Evolutionary conservation across 768 basidiomycete species (phyloP), one percentile per base, ranked within the genome.

Genomic region (Rhodotorula paludigena): DNA sequence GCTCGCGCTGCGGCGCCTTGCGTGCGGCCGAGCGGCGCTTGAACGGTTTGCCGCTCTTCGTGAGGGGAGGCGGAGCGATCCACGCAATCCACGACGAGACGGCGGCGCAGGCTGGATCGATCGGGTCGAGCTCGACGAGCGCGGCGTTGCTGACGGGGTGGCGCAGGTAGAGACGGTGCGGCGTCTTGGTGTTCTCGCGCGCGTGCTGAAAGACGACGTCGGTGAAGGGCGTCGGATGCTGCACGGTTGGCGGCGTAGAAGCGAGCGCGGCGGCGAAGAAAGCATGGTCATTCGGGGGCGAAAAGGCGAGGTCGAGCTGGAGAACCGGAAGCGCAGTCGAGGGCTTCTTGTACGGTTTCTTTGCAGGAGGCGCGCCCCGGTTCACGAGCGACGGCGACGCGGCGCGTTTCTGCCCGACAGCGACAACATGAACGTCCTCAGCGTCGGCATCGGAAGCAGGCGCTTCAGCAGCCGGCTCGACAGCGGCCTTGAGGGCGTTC

Each of bases 61-160:
- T 68, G 18, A 68, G 33, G 3, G 57, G 60, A 0, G 56, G 51
- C 1, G 66, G 60, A 14, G 57, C 11, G 56, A 57, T 57, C 32
- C 35, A 44, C 11, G 28, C 18, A 2, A 12, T 20, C 63, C 54
- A 69, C 23, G 41, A 18, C 10, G 39, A 10, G 10, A 59, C 32
- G 28, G 16, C 18, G 12, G 39, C 36, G 3, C 35, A n/a, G 6
- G 63, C 39, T 0, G 68, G 54, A 44, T 69, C 68, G 63, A 64
- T 30, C 30, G 68, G 48, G 41, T 63, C 45, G 28, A 69, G 28
- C 25, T 64, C 54, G 54, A 69, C 39, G 54, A 69, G 59, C 6
- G 45, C 30, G 12, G 30, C 28, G 41, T 51, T 35, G 10, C 44
- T 51, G 11, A 20, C 28, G 51, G 18, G 12, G 56, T 35, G 36